Evolutionary conservation across 441 rosid species (phyloP), one percentile per base, ranked within the genome.

Genomic region (Francoa sonchifolia): DNA sequence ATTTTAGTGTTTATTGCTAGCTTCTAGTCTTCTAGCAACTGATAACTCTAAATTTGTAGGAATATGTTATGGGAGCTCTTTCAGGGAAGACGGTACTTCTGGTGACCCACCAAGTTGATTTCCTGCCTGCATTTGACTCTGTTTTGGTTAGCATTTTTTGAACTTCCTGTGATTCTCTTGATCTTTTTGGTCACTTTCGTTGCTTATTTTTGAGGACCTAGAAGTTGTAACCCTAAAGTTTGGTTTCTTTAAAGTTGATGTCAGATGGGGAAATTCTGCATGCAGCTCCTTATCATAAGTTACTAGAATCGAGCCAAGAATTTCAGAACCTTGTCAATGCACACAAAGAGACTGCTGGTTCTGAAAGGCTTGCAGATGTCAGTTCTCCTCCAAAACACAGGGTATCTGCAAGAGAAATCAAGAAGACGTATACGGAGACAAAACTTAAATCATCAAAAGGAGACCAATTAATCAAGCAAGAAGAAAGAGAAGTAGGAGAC

Each of bases 91-190:
- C 88, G 10, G 88, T 86, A 28, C 56, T 86, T 19, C 79, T 86
- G 5, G 99, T 90, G 25, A 90, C 96, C 3, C 96, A 90, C 57
- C 96, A 90, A 83, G 95, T 90, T 19, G 96, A 86, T 59, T 90
- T 90, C 69, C 71, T 90, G 42, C 99, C 99, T 3, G 77, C 90
- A 31, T 90, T 86, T 57, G 77, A 81, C 66, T 63, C 79, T 39
- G 80, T 90, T 50, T 55, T 90, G 96, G 99, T 90, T 45, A 54
- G 71, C 54, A 14, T 62, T 28, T 10, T 35, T 45, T 25, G 47
- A 21, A 14, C 15, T 15, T 37, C 20, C 4, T 15, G 12, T 29
- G 21, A 4, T 33, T 16, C 8, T 3, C 42, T n/a, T 0, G n/a
- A 39, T 17, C 6, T 31, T 18, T 13, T 31, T 42, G n/a, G n/a